Conservation (phyloP, 2,329 filamentous ascomycete species). For the Colletotrichum liaoningense region DNA sequence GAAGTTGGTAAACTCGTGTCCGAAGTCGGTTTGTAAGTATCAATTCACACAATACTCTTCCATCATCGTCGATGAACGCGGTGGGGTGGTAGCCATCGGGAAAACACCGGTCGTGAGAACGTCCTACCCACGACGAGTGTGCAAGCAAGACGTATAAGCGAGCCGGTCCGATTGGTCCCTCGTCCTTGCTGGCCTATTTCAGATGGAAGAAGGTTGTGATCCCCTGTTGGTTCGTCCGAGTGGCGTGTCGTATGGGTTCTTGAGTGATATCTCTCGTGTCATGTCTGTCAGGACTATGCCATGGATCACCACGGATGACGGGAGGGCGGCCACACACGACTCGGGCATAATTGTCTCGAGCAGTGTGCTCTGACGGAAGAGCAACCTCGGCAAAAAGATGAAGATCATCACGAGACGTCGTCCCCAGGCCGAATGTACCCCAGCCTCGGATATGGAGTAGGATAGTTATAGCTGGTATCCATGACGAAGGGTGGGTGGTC, state of each 20-base stretch:
- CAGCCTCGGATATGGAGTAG: constrained; percentile 9
- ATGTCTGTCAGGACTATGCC: background rate
- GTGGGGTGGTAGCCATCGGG: background rate
- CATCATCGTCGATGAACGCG: background rate
- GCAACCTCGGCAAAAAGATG: background rate
- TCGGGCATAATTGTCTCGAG: background rate
- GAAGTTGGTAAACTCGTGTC: background rate
- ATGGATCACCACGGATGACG: background rate
- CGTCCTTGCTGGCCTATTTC: background rate
- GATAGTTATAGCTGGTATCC: constrained; percentile 11
- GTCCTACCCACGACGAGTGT: background rate
- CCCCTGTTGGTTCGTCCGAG: background rate
- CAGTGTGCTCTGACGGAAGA: background rate
- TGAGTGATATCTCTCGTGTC: background rate
- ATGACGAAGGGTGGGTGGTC: constrained; percentile 16
- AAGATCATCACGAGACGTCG: background rate
- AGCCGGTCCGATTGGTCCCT: background rate
- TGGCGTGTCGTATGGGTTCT: background rate
- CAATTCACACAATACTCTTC: background rate
- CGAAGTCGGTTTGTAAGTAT: constrained; percentile 5
- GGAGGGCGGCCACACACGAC: background rate
- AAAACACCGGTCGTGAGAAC: background rate
- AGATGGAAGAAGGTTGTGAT: background rate
- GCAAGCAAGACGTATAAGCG: background rate
- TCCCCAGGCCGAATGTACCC: constrained; percentile 21